A percentile compares a stretch with the other conserved stretches of the same genome.
Evolutionary conservation across 495 filamentous ascomycete genomes (phyloP).

Genomic region (Daldinia grandis): DNA sequence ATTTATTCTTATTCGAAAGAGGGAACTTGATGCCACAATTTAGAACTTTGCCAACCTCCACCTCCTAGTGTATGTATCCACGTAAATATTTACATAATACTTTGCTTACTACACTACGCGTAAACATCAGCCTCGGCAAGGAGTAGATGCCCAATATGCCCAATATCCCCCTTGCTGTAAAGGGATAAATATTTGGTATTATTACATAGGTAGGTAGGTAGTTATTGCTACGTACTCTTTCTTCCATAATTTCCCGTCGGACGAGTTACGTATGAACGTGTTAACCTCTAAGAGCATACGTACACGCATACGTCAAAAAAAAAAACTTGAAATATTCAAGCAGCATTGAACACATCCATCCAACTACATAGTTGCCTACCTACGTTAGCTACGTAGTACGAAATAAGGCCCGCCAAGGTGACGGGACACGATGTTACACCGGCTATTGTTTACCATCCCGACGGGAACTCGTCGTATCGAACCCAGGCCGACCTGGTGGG

Average conservation of each 20-base stretch:
- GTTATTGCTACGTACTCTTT: background rate
- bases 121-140: background rate
- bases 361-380: too few relatives aligned
- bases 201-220: too few relatives aligned
- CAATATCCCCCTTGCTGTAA: background rate
- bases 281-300: background rate
- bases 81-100: too few relatives aligned
- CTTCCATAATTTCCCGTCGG: background rate
- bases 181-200: background rate
- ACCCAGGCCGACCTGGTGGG: background rate
- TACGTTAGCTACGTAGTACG: background rate
- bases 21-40: too few relatives aligned
- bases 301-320: background rate
- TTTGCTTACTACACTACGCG: background rate
- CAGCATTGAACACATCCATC: background rate
- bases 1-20: too few relatives aligned
- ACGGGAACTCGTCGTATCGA: conserved; percentile 8
- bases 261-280: background rate
- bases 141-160: background rate
- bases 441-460: conserved; percentile 36
- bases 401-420: conserved; percentile 1
- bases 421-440: conserved; percentile 28
- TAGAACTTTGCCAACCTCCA: too few relatives aligned
- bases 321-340: background rate
- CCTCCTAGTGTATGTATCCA: too few relatives aligned